These are phyloP conservation scores for Apiotrichum gamsii DNA, from an alignment of 1,284 basidiomycete genomes.

Conservation along the genomic window DNA sequence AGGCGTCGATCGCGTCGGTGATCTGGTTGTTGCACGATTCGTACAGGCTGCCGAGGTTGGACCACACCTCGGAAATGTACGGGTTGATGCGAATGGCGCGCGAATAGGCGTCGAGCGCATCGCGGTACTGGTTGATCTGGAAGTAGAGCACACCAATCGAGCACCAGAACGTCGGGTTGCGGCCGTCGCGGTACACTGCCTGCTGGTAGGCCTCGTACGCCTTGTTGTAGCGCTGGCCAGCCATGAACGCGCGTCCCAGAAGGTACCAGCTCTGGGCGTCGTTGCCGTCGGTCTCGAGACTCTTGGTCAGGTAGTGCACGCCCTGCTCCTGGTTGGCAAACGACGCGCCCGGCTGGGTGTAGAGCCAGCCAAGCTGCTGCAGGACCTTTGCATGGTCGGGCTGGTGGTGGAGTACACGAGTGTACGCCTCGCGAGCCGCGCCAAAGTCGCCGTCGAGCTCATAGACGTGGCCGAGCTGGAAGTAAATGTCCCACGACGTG, in stretches of 20 bases:
- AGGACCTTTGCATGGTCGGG: slow-evolving; percentile 93
- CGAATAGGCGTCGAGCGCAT: slow-evolving; percentile 96
- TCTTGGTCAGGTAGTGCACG: slow-evolving; percentile 88
- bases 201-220: slow-evolving; percentile 99
- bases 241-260: slow-evolving; percentile 96
- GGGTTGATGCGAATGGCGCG: slow-evolving; percentile 97
- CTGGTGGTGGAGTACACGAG: slow-evolving; percentile 89
- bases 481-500: slow-evolving; percentile 97
- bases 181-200: slow-evolving; percentile 95
- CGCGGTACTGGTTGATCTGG: slow-evolving; percentile 98
- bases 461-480: slow-evolving; percentile 98
- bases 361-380: slow-evolving; percentile 96
- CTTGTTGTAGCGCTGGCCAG: slow-evolving; percentile 98
- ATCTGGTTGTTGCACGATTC: slow-evolving; percentile 99
- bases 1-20: slow-evolving; percentile 96
- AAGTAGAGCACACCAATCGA: slow-evolving; percentile 99
- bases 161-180: slow-evolving; percentile 99
- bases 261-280: slow-evolving; percentile 99
- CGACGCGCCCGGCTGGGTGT: slow-evolving; percentile 85
- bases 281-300: slow-evolving; percentile 85
- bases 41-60: slow-evolving; percentile 92
- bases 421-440: slow-evolving; percentile 90
- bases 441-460: slow-evolving; percentile 53
- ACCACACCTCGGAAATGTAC: slow-evolving; percentile 99
- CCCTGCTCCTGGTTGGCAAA: slow-evolving; percentile 95